Base-by-base conservation (phyloP, 2,329 filamentous ascomycete genomes). In the Cytospora chrysosperma region DNA sequence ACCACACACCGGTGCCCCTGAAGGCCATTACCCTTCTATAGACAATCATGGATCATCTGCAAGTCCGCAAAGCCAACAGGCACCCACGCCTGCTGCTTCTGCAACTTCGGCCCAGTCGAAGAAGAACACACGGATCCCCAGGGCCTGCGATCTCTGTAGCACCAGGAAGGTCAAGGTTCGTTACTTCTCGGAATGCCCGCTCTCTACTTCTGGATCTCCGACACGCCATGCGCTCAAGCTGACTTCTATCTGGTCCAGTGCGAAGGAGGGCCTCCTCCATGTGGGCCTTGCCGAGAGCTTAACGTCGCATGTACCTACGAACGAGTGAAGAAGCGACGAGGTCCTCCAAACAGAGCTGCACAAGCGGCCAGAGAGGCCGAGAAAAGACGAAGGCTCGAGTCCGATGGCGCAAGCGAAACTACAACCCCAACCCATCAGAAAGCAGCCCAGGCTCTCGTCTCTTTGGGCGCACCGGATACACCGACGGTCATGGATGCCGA, bases 61-160 rank as follows among this genome's bases (percentile, higher is more conserved):
- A 19, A 63, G 49, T 32, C 61, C 63, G 6, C 59, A 57, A 27
- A 49, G 51, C 56, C 56, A 62, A 43, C 59, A 61, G 59, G 57
- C 54, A 13, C 49, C 61, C 3, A 65, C 55, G 15, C 63, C 64
- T 17, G 55, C 49, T 10, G 55, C 30, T n/a, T 49, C 47, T 27
- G 40, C 55, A 24, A 26, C 63, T 21, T 49, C 40, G 2, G 57
- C 32, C 26, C 49, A 34, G 10, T n/a, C 58, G 51, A 55, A 68
- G 19, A 85, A 85, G 73, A 75, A 82, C 53, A 86, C 83, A 30
- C 81, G 84, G 8, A 77, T 87, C 34, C 78, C 84, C 64, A 81
- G 84, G 56, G 84, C 84, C 17, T 87, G 84, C 68, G 84, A 87
- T 68, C 83, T 87, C 78, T 87, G 84, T 71, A 86, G 84, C 64